phyloP scores from a whole-genome alignment of 2,329 filamentous ascomycete species.

The Cryphonectria radicalis region DNA sequence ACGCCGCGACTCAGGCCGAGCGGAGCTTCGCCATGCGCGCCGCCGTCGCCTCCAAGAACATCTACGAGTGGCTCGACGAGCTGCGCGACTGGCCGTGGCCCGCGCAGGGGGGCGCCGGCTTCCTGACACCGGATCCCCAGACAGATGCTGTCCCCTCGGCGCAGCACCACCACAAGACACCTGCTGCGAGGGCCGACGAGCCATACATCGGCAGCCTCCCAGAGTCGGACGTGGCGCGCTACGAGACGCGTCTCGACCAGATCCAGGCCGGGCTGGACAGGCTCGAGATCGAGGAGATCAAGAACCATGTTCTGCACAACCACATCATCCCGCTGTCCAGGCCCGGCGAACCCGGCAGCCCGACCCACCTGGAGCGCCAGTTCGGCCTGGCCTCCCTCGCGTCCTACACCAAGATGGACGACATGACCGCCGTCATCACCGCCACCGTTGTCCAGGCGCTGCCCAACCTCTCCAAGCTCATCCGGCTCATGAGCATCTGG shows the following conservation, averaged over 20 bases:
- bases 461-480: slow-evolving; percentile 77
- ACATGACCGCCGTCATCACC: slow-evolving; percentile 87
- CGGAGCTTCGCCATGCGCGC: slow-evolving; percentile 73
- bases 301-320: slow-evolving; percentile 81
- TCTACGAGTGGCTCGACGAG: slow-evolving; percentile 78
- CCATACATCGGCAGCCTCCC: slow-evolving; percentile 74
- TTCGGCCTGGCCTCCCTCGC: slow-evolving; percentile 47
- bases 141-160: slow-evolving; percentile 42
- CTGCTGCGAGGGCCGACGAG: slow-evolving; percentile 33
- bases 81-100: slow-evolving; percentile 65
- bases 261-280: slow-evolving; percentile 72
- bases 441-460: slow-evolving; percentile 89
- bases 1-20: slow-evolving; percentile 65
- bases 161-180: slow-evolving; percentile 31
- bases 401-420: slow-evolving; percentile 75
- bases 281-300: slow-evolving; percentile 83
- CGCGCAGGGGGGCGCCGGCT: slow-evolving; percentile 54
- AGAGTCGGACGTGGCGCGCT: slow-evolving; percentile 64
- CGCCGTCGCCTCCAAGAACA: slow-evolving; percentile 70
- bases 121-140: slow-evolving; percentile 52
- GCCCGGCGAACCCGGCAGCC: slow-evolving; percentile 51
- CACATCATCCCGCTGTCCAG: slow-evolving; percentile 70
- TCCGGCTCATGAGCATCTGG: slow-evolving; percentile 77
- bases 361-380: slow-evolving; percentile 38
- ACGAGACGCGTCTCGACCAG: slow-evolving; percentile 74